Percentiles rank a stretch among this genome's conserved stretches.
Evolutionary conservation across 2,329 filamentous ascomycete species (phyloP).

Genomic region (Curvularia sp.): DNA sequence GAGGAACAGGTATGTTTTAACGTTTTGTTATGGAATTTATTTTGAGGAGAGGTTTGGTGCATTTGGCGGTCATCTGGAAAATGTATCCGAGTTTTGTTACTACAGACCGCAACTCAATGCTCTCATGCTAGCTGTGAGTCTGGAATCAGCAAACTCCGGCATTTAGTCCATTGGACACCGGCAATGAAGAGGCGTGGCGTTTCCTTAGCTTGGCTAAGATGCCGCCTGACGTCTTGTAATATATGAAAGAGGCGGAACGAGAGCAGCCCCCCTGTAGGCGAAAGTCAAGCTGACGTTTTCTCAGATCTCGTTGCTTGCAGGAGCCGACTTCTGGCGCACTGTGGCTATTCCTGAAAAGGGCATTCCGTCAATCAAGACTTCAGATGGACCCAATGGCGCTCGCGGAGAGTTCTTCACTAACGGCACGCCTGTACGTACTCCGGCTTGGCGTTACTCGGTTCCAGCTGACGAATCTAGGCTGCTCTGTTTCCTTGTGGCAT

Average conservation of each 20-base stretch:
- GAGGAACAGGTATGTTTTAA: constrained; percentile 49
- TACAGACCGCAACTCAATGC: not conserved
- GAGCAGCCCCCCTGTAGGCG: constrained; percentile 5
- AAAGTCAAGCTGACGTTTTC: constrained; percentile 29
- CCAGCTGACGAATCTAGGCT: constrained; percentile 57
- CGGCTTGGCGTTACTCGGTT: constrained; percentile 10
- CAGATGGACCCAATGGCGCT: constrained; percentile 74
- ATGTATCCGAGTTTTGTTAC: not conserved
- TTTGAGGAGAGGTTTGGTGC: not conserved
- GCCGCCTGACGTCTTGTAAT: constrained; percentile 17
- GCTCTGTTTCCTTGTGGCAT: constrained; percentile 81
- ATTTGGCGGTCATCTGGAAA: constrained; percentile 2
- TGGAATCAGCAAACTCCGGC: constrained; percentile 5
- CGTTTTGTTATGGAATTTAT: constrained; percentile 11
- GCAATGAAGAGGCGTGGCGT: constrained; percentile 2
- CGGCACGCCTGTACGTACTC: constrained; percentile 50
- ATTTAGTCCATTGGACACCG: constrained; percentile 1
- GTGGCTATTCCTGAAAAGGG: constrained; percentile 65
- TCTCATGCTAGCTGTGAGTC: not conserved
- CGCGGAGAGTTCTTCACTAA: constrained; percentile 72
- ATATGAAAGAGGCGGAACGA: constrained; percentile 16
- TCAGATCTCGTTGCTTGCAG: constrained; percentile 52
- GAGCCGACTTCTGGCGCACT: constrained; percentile 74
- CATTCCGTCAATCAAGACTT: constrained; percentile 69
- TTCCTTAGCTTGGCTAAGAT: constrained; percentile 11